Evolutionary conservation across 805 yeast genomes (phyloP).

Genomic region (Candida boidinii): DNA sequence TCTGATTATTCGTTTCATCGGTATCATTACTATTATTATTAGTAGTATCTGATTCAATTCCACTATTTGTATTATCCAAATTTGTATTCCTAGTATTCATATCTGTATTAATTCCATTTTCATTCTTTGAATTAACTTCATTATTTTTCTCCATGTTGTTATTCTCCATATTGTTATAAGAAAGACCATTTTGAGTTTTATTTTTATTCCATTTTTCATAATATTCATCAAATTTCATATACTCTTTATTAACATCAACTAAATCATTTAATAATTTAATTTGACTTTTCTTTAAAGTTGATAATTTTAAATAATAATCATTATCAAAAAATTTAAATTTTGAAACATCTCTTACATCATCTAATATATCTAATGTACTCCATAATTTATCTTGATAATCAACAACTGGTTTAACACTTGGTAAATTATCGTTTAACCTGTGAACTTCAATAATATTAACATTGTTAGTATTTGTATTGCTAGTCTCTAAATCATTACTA

Average conservation of each 20-base stretch:
- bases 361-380: slow-evolving; percentile 76
- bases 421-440: slow-evolving; percentile 37
- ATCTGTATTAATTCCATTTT: too few species aligned
- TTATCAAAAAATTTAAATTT: slow-evolving; percentile 44
- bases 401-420: slow-evolving; percentile 48
- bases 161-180: too few species aligned
- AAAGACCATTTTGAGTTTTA: too few species aligned
- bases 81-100: slow-evolving; percentile 4
- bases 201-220: slow-evolving; percentile 20
- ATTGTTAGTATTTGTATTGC: not conserved
- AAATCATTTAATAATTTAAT: slow-evolving; percentile 33
- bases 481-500: too few species aligned
- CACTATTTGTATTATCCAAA: too few species aligned
- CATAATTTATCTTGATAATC: slow-evolving; percentile 65
- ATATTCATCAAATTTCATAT: slow-evolving; percentile 19
- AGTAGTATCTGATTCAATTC: too few species aligned
- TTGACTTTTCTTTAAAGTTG: slow-evolving; percentile 51
- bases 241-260: slow-evolving; percentile 22
- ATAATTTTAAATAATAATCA: slow-evolving; percentile 41
- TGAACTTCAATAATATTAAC: slow-evolving; percentile 11
- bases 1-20: too few species aligned
- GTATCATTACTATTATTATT: too few species aligned
- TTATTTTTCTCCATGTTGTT: too few species aligned
- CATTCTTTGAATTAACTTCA: too few species aligned
- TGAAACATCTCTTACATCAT: slow-evolving; percentile 60